phyloP scores from a whole-genome alignment of 331 rosid genomes.

The Acacia pycnantha region DNA sequence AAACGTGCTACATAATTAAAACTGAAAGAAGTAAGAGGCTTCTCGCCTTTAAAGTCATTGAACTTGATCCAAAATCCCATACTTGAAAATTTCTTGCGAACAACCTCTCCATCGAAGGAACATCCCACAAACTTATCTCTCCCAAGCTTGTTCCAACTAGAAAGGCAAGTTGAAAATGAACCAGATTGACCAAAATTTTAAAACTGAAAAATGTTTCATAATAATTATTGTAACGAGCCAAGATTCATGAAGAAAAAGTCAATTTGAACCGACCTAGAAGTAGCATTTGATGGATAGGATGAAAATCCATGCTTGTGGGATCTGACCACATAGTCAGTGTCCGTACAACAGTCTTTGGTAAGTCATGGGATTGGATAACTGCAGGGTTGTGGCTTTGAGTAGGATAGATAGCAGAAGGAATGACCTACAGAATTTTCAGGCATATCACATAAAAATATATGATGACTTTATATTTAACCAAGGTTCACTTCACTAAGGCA shows the following conservation, averaged over 20 bases:
- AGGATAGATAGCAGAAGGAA: not conserved
- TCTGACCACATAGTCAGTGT: constrained; percentile 19
- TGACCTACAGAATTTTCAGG: not conserved
- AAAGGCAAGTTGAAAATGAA: constrained; percentile 4
- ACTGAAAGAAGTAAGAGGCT: not conserved
- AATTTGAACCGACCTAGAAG: constrained; percentile 25
- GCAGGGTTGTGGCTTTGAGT: not conserved
- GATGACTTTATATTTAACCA: not conserved
- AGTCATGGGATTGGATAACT: constrained; percentile 12
- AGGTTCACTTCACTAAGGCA: not conserved
- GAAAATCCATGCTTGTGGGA: constrained; percentile 35
- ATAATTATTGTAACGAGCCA: not conserved
- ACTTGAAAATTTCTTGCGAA: constrained; percentile 31
- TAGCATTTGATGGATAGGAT: constrained; percentile 26
- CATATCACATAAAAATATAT: not conserved
- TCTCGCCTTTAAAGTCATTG: constrained; percentile 22
- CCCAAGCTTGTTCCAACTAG: constrained; percentile 33
- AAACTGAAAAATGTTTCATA: not conserved
- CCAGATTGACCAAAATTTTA: not conserved
- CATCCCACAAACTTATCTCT: constrained; percentile 31
- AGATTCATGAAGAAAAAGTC: not conserved
- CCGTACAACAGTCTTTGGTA: constrained; percentile 28
- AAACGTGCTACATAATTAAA: not conserved
- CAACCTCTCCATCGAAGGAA: constrained; percentile 20
- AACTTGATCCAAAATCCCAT: constrained; percentile 27